Evolutionary conservation across 163 green algal genomes (phyloP).

Genomic region (Coccomyxa subellipsoidea): DNA sequence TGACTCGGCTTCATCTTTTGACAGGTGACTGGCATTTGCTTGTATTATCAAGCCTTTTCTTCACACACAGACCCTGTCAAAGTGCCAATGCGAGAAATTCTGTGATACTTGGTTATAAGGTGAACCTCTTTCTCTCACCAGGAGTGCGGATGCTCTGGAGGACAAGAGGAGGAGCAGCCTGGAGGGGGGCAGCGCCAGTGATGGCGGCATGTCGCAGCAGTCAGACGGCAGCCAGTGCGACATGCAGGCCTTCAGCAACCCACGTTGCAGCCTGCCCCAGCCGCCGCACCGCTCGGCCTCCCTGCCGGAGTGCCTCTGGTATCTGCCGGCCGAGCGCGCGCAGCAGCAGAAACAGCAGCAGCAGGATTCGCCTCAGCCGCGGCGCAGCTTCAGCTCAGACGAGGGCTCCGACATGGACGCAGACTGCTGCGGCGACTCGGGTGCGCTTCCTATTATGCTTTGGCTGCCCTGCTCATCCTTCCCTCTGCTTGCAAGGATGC

Average conservation of each 20-base stretch:
- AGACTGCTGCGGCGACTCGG: slow-evolving; percentile 16
- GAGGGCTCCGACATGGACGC: slow-evolving; percentile 4
- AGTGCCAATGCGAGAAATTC: too few species aligned
- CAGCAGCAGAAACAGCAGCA: background rate
- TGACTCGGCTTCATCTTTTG: background rate
- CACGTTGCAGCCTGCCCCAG: background rate
- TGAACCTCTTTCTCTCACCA: too few species aligned
- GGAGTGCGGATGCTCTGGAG: background rate
- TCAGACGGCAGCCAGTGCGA: background rate
- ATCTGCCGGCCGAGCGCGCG: background rate
- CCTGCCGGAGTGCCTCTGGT: background rate
- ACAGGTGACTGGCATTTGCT: background rate
- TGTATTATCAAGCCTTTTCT: too few species aligned
- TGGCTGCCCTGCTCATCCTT: too few species aligned
- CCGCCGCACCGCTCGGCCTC: background rate
- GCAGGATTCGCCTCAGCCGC: background rate
- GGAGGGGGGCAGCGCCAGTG: background rate
- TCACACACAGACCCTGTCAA: too few species aligned
- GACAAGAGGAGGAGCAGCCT: background rate
- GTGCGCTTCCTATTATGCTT: background rate
- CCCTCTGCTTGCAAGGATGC: too few species aligned
- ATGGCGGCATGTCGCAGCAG: background rate
- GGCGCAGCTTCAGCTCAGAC: background rate
- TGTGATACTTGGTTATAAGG: too few species aligned
- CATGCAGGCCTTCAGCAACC: background rate